Evolutionary conservation across 495 filamentous ascomycete genomes (phyloP).

Genomic region (Chaetomium fimeti): DNA sequence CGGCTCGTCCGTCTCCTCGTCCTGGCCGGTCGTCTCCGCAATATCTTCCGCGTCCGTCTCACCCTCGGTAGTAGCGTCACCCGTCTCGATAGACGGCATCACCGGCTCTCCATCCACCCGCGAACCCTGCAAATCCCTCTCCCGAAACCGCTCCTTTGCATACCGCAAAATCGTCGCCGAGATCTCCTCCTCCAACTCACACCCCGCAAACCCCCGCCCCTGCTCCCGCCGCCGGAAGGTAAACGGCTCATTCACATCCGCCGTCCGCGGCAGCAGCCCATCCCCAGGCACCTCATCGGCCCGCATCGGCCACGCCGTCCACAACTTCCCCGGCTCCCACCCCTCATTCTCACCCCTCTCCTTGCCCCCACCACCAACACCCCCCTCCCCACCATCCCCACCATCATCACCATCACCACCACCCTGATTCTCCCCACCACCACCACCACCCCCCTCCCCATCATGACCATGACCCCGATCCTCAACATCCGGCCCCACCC

Average conservation of each 20-base stretch:
- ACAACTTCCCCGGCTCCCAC: conserved; percentile 49
- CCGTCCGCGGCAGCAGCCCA: conserved; percentile 35
- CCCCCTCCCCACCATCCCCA: background rate
- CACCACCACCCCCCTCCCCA: background rate
- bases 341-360: background rate
- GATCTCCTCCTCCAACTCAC: conserved; percentile 64
- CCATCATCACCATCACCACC: background rate
- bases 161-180: conserved; percentile 58
- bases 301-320: conserved; percentile 79
- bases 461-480: background rate
- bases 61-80: background rate
- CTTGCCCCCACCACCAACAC: background rate
- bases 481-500: conserved; percentile 25
- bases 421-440: background rate
- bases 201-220: conserved; percentile 49
- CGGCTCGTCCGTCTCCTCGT: conserved; percentile 8
- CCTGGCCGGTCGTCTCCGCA: background rate
- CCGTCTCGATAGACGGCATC: conserved; percentile 20
- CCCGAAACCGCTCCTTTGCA: conserved; percentile 62
- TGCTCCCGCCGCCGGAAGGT: conserved; percentile 47
- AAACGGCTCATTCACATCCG: conserved; percentile 46
- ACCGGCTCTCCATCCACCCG: background rate
- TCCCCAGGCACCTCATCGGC: conserved; percentile 58
- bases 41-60: conserved; percentile 9
- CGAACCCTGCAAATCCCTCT: conserved; percentile 11